Conservation (phyloP, 805 yeast species). For the Debaryomyces prosopidis region DNA sequence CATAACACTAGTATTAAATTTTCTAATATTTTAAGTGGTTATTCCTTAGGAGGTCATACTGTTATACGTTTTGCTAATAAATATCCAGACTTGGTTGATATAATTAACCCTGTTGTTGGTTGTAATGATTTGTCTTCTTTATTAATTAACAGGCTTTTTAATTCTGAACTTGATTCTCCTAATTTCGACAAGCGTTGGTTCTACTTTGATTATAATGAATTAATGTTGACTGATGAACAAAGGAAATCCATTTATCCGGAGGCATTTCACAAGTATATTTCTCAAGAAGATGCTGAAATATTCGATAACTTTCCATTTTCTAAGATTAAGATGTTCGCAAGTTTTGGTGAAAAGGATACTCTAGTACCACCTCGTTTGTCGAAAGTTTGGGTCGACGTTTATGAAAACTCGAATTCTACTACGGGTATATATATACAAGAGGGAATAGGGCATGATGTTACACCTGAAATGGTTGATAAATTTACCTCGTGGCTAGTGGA, state of each 20-base stretch:
- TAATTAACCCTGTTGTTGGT: slow-evolving; percentile 53
- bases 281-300: slow-evolving; percentile 27
- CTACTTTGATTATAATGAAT: slow-evolving; percentile 34
- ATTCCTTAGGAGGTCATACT: slow-evolving; percentile 60
- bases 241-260: slow-evolving; percentile 28
- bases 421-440: slow-evolving; percentile 29
- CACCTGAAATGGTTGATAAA: slow-evolving; percentile 32
- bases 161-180: slow-evolving; percentile 12
- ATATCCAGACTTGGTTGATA: slow-evolving; percentile 37
- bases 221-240: slow-evolving; percentile 28
- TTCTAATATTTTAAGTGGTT: slow-evolving; percentile 47
- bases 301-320: slow-evolving; percentile 34
- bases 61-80: slow-evolving; percentile 44
- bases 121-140: slow-evolving; percentile 47
- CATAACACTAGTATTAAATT: slow-evolving; percentile 22
- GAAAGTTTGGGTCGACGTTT: slow-evolving; percentile 31
- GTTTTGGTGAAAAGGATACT: slow-evolving; percentile 35
- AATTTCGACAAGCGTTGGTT: slow-evolving; percentile 30
- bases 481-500: slow-evolving; percentile 33
- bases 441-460: slow-evolving; percentile 33
- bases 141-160: slow-evolving; percentile 41
- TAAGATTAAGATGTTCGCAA: slow-evolving; percentile 34
- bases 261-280: slow-evolving; percentile 30
- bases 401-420: slow-evolving; percentile 21
- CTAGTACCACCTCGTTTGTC: slow-evolving; percentile 37